A percentile compares a stretch with the other conserved stretches of the same genome.
phyloP scores from a whole-genome alignment of 352 stramenopile species.

The Globisporangium spiculum region DNA sequence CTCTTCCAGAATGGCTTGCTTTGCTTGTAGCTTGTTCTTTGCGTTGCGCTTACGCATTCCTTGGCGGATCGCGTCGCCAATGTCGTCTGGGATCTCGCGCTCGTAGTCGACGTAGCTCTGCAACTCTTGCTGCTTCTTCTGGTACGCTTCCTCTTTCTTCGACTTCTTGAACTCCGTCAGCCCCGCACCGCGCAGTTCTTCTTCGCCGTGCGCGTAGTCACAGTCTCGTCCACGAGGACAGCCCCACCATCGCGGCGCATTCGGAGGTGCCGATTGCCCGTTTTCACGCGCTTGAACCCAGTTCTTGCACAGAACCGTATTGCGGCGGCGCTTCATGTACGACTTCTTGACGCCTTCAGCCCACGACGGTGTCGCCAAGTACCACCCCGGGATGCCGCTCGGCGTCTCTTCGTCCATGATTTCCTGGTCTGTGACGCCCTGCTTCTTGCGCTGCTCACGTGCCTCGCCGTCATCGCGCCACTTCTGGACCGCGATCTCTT shows the following conservation, averaged over 20 bases:
- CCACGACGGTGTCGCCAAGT: conserved; percentile 79
- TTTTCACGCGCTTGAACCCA: conserved; percentile 65
- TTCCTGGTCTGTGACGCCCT: conserved; percentile 58
- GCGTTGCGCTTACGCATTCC: conserved; percentile 52
- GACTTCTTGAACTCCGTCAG: conserved; percentile 69
- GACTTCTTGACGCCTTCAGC: conserved; percentile 79
- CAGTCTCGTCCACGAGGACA: conserved; percentile 79
- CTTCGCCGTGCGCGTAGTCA: conserved; percentile 82
- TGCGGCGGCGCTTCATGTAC: conserved; percentile 83
- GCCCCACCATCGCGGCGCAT: conserved; percentile 75
- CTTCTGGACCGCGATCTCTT: conserved; percentile 83
- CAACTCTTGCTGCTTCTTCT: conserved; percentile 61
- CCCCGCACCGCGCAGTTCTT: conserved; percentile 60
- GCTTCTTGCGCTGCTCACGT: conserved; percentile 43
- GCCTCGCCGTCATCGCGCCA: conserved; percentile 60
- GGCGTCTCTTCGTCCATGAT: conserved; percentile 77
- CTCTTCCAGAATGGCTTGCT: conserved; percentile 16
- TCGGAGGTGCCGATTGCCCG: conserved; percentile 31
- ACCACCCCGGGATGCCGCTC: conserved; percentile 83
- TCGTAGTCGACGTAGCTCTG: conserved; percentile 78
- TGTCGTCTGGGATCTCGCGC: conserved; percentile 53
- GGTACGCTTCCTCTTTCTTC: conserved; percentile 55
- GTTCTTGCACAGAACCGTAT: conserved; percentile 71
- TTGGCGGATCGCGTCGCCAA: conserved; percentile 66
- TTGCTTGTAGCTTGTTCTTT: conserved; percentile 17